These are phyloP conservation scores for Cyberlindnera xishuangbannaensis DNA, from an alignment of 805 yeast species.

Conservation along the genomic window DNA sequence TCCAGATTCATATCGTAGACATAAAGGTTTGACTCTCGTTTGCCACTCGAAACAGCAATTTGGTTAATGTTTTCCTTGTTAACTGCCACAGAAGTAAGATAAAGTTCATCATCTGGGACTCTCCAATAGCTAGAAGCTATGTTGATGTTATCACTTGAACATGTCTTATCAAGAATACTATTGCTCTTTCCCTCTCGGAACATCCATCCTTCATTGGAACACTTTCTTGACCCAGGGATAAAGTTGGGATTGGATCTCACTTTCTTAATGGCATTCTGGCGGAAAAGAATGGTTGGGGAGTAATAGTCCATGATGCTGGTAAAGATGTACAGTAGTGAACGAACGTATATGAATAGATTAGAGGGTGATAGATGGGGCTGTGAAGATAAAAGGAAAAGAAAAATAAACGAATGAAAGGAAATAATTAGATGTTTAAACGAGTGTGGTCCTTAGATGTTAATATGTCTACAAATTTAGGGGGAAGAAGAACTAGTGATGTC, in stretches of 20 bases:
- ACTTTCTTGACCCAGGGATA: slow-evolving; percentile 2
- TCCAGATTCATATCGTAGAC: slow-evolving; percentile 41
- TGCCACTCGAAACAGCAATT: slow-evolving; percentile 50
- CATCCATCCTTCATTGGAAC: slow-evolving; percentile 20
- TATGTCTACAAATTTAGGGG: too few relatives aligned
- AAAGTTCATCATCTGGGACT: slow-evolving; percentile 30
- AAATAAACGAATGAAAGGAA: too few relatives aligned
- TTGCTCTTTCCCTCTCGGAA: slow-evolving; percentile 19
- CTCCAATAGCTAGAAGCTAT: slow-evolving; percentile 26
- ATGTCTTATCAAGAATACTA: slow-evolving; percentile 36
- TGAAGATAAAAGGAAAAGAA: background rate
- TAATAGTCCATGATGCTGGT: slow-evolving; percentile 22
- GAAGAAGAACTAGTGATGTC: too few relatives aligned
- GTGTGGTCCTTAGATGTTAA: too few relatives aligned
- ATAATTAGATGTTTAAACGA: too few relatives aligned
- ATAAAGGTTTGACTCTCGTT: slow-evolving; percentile 39
- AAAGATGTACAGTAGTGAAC: too few relatives aligned
- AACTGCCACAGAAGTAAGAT: slow-evolving; percentile 39
- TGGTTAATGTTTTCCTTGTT: slow-evolving; percentile 25
- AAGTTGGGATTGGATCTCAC: slow-evolving; percentile 13
- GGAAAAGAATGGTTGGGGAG: slow-evolving; percentile 21
- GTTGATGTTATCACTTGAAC: slow-evolving; percentile 34
- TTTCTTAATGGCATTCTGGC: slow-evolving; percentile 24
- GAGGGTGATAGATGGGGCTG: background rate
- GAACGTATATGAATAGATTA: background rate